Percentiles rank a stretch among this genome's conserved stretches.
These are phyloP conservation scores for Penicillium taxi DNA, from an alignment of 495 filamentous ascomycete species.

Conservation along the genomic window DNA sequence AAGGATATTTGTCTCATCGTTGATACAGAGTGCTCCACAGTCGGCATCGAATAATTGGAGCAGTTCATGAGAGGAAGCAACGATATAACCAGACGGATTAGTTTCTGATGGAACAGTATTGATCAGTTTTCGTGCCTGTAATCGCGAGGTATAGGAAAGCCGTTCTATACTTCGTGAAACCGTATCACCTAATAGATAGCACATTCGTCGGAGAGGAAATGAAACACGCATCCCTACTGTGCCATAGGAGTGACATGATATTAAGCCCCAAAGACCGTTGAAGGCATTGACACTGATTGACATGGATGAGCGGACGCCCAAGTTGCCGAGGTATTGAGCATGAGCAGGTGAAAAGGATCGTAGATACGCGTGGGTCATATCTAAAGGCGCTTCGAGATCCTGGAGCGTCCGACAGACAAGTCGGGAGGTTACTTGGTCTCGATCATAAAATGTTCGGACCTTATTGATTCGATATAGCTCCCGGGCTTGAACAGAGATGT, in stretches of 20 bases:
- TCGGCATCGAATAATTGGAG: slow-evolving; percentile 78
- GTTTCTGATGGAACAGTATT: slow-evolving; percentile 54
- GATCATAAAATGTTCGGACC: slow-evolving; percentile 26
- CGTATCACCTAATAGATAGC: slow-evolving; percentile 73
- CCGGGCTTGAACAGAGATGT: slow-evolving; percentile 76
- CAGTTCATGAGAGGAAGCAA: slow-evolving; percentile 78
- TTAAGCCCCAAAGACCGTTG: slow-evolving; percentile 74
- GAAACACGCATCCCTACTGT: slow-evolving; percentile 75
- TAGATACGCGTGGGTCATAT: slow-evolving; percentile 75
- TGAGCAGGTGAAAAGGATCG: slow-evolving; percentile 78
- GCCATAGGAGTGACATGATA: slow-evolving; percentile 77
- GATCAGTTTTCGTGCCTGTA: slow-evolving; percentile 1
- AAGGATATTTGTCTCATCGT: slow-evolving; percentile 74
- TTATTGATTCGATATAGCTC: slow-evolving; percentile 59
- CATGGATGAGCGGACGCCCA: slow-evolving; percentile 83
- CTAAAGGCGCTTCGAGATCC: slow-evolving; percentile 64
- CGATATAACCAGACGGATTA: slow-evolving; percentile 80
- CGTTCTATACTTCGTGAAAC: slow-evolving; percentile 80
- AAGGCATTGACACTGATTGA: slow-evolving; percentile 84
- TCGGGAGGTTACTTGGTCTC: slow-evolving; percentile 45
- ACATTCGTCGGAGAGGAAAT: slow-evolving; percentile 86
- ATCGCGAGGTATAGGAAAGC: background rate
- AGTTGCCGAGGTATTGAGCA: slow-evolving; percentile 75
- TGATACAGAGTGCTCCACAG: slow-evolving; percentile 72
- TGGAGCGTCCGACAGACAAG: slow-evolving; percentile 69